phyloP scores from a whole-genome alignment of 345 rosid species.

The Sonneratia caseolaris region DNA sequence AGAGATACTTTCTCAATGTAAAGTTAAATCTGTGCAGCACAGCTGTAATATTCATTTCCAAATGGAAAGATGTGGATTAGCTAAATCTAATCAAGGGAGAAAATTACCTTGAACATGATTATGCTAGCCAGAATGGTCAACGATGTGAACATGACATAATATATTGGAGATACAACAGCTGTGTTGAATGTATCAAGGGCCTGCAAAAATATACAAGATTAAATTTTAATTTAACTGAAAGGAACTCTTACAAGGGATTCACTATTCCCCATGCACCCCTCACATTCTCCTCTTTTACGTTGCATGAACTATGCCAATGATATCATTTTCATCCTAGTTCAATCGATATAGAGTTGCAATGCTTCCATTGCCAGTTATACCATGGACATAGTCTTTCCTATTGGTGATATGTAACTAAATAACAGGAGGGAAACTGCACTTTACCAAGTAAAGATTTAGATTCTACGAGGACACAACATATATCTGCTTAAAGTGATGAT shows the following conservation, averaged over 20 bases:
- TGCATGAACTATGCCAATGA: neutral
- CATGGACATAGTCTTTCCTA: neutral
- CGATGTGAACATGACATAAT: conserved; percentile 84
- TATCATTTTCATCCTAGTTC: neutral
- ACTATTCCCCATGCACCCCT: neutral
- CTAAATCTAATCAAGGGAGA: neutral
- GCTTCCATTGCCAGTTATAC: neutral
- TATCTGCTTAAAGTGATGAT: neutral
- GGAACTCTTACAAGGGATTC: neutral
- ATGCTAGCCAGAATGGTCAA: conserved; percentile 80
- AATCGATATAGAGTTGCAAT: neutral
- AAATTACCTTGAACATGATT: conserved; percentile 81
- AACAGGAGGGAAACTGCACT: neutral
- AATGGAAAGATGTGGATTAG: neutral
- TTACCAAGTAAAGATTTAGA: neutral
- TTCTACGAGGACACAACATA: neutral
- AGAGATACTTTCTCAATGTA: neutral
- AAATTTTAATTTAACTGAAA: conserved; percentile 1
- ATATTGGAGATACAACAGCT: conserved; percentile 86
- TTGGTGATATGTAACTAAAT: neutral
- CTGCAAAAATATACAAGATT: conserved; percentile 27
- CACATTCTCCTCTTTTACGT: neutral
- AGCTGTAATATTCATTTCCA: neutral
- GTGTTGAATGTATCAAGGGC: conserved; percentile 93
- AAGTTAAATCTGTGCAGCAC: neutral